phyloP scores from a whole-genome alignment of 176 grass and related monocot species.

The Aegilops tauschii region DNA sequence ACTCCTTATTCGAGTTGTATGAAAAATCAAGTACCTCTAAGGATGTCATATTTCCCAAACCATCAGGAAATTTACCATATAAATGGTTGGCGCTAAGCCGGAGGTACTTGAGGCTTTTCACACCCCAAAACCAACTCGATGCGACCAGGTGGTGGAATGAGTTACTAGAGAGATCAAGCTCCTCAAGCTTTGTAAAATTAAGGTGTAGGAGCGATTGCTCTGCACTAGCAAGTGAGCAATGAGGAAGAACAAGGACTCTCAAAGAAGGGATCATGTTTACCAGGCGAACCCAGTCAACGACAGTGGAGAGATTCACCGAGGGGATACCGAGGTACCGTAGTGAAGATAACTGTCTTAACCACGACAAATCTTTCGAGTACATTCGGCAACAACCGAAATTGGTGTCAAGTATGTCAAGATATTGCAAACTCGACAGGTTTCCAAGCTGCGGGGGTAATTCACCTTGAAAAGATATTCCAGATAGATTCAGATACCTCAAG shows the following conservation, averaged over 20 bases:
- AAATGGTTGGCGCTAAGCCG: neutral
- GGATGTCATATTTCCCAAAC: neutral
- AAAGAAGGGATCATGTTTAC: neutral
- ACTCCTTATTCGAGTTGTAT: neutral
- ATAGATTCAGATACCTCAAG: neutral
- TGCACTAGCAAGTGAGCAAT: neutral
- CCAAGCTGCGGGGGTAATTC: neutral
- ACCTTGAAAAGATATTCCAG: neutral
- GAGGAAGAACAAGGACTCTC: neutral
- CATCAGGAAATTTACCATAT: neutral
- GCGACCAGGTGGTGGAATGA: neutral
- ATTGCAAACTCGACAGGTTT: neutral
- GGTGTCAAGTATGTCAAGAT: neutral
- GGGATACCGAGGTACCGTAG: neutral
- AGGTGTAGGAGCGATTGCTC: neutral
- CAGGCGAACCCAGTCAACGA: neutral
- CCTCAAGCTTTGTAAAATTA: neutral
- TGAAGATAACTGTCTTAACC: neutral
- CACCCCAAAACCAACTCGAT: slow-evolving; percentile 43
- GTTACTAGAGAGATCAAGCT: neutral
- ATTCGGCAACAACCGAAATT: neutral
- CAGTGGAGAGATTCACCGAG: neutral
- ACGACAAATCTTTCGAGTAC: neutral
- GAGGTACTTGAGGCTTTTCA: neutral
- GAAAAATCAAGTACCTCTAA: neutral